Conservation (phyloP, 768 basidiomycete species). For the Dacryopinax primogenitus region DNA sequence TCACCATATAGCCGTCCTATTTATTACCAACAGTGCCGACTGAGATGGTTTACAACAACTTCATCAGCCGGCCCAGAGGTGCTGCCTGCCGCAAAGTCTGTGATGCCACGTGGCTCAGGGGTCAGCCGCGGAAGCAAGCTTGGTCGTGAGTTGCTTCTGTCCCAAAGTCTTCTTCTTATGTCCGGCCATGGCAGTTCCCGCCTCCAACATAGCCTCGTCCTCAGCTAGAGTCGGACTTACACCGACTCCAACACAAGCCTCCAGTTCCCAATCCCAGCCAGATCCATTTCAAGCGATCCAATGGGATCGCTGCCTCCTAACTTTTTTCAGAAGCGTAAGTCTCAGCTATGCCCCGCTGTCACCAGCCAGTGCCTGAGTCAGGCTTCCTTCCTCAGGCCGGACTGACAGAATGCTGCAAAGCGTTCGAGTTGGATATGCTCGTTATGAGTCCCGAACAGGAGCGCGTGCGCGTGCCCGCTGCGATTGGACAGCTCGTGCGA, state of each 20-base stretch:
- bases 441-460: conserved; percentile 60
- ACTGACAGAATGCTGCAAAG: conserved; percentile 25
- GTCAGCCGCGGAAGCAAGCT: background rate
- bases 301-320: conserved; percentile 9
- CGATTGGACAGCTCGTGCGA: conserved; percentile 40
- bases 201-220: background rate
- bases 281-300: background rate
- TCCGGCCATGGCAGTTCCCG: background rate
- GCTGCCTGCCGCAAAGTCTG: too few species aligned
- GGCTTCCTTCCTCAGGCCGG: background rate
- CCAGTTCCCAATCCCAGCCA: background rate
- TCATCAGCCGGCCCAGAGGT: too few species aligned
- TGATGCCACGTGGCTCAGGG: background rate
- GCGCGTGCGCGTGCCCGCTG: conserved; percentile 40
- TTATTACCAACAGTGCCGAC: too few species aligned
- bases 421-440: conserved; percentile 58
- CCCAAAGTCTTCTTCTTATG: background rate
- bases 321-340: background rate
- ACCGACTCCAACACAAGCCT: background rate
- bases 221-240: background rate
- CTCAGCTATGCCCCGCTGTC: background rate
- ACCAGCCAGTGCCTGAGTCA: background rate
- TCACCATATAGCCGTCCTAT: too few species aligned
- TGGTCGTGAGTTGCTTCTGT: background rate
- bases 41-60: too few species aligned